Evolutionary conservation across 2,329 filamentous ascomycete genomes (phyloP).

Genomic region (Fusarium tanahbumbuense): DNA sequence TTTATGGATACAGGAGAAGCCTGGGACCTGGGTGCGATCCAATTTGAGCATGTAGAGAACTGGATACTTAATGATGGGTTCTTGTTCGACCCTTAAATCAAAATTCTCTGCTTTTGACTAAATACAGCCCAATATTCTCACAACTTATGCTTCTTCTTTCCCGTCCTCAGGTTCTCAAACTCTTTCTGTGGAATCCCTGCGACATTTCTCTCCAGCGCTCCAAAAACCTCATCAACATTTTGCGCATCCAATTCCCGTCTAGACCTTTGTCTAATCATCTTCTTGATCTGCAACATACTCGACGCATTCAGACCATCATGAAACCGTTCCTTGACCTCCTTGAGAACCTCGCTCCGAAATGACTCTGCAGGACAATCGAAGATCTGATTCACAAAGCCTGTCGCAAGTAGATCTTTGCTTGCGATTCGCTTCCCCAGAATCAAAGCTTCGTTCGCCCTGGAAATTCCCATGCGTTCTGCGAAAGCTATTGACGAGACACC

Average conservation of each 20-base stretch:
- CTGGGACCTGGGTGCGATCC: not conserved
- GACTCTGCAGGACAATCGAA: not conserved
- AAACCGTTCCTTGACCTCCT: slow-evolving; percentile 2
- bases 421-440: not conserved
- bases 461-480: not conserved
- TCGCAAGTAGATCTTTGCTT: not conserved
- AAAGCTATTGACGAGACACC: not conserved
- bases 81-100: not conserved
- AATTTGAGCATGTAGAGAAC: slow-evolving; percentile 1
- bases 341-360: not conserved
- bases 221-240: slow-evolving; percentile 2
- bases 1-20: not conserved
- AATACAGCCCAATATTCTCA: not conserved
- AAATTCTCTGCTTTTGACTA: too few species aligned
- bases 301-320: not conserved
- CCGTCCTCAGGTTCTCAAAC: not conserved
- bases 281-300: slow-evolving; percentile 5
- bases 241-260: not conserved
- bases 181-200: not conserved
- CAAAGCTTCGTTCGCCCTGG: not conserved
- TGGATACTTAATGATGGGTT: slow-evolving; percentile 5
- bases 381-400: not conserved
- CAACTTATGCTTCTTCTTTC: not conserved
- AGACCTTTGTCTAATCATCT: not conserved
- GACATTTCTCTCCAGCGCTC: not conserved